Evolutionary conservation across 495 filamentous ascomycete genomes (phyloP).

Genomic region (Friedmanniomyces endolithicus): DNA sequence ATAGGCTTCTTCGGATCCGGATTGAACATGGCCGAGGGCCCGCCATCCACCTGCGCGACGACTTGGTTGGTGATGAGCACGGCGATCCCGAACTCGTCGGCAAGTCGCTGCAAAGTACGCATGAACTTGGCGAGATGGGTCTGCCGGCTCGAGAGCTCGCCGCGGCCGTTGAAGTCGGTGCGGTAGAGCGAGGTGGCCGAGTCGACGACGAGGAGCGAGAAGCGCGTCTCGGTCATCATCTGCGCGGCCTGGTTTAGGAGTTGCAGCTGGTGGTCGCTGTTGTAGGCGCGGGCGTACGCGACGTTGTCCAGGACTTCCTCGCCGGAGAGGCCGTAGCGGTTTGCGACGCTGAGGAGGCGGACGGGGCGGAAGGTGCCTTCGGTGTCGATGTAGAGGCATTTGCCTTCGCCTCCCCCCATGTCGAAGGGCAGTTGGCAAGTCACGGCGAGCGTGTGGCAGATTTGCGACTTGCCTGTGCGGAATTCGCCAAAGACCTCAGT

Average conservation of each 20-base stretch:
- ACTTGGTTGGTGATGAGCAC: conserved; percentile 99
- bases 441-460: conserved; percentile 96
- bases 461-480: conserved; percentile 92
- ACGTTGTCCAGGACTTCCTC: conserved; percentile 98
- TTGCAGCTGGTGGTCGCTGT: conserved; percentile 93
- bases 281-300: conserved; percentile 94
- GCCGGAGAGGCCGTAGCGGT: conserved; percentile 83
- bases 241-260: conserved; percentile 85
- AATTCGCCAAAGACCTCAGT: conserved; percentile 99
- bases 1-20: conserved; percentile 98
- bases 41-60: conserved; percentile 94
- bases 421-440: conserved; percentile 96
- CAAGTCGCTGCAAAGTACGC: conserved; percentile 82
- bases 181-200: conserved; percentile 89
- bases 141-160: conserved; percentile 80
- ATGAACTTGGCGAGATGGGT: conserved; percentile 95
- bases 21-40: conserved; percentile 93
- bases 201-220: conserved; percentile 90
- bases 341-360: conserved; percentile 77
- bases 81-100: conserved; percentile 95
- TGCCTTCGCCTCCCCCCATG: conserved; percentile 97
- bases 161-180: conserved; percentile 89
- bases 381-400: conserved; percentile 98
- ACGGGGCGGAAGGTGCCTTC: conserved; percentile 91
- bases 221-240: conserved; percentile 99